Evolutionary conservation across 1,139 yeast species (phyloP).

Genomic region (Cylindricascospora bacillispora): DNA sequence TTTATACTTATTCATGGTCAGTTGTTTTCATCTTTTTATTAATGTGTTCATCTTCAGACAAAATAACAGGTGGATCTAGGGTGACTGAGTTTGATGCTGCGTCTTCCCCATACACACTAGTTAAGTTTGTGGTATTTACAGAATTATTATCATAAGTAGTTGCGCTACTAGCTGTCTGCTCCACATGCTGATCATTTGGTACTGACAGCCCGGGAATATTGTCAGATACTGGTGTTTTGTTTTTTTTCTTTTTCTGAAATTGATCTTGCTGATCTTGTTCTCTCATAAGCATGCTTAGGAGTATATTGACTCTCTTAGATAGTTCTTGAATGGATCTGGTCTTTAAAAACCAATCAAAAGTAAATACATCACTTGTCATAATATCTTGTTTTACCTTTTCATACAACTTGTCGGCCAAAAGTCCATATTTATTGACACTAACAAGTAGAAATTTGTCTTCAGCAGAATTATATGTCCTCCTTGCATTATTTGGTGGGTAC

Average conservation of each 20-base stretch:
- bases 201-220: too few species aligned
- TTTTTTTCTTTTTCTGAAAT: constrained; percentile 15
- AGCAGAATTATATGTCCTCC: constrained; percentile 65
- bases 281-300: constrained; percentile 63
- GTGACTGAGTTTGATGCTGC: too few species aligned
- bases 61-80: too few species aligned
- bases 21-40: too few species aligned
- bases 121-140: too few species aligned
- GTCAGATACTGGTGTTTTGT: too few species aligned
- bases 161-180: too few species aligned
- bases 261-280: constrained; percentile 62
- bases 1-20: too few species aligned
- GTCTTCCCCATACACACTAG: too few species aligned
- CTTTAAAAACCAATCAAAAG: constrained; percentile 79
- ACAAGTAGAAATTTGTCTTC: constrained; percentile 77
- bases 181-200: too few species aligned
- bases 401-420: constrained; percentile 54
- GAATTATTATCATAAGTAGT: too few species aligned
- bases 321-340: constrained; percentile 80
- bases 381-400: constrained; percentile 74
- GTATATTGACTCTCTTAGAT: constrained; percentile 68
- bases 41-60: too few species aligned
- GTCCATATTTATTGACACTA: constrained; percentile 65
- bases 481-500: constrained; percentile 89
- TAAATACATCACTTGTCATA: constrained; percentile 56